Evolutionary conservation across 768 basidiomycete genomes (phyloP).

Genomic region (Hericium erinaceus): DNA sequence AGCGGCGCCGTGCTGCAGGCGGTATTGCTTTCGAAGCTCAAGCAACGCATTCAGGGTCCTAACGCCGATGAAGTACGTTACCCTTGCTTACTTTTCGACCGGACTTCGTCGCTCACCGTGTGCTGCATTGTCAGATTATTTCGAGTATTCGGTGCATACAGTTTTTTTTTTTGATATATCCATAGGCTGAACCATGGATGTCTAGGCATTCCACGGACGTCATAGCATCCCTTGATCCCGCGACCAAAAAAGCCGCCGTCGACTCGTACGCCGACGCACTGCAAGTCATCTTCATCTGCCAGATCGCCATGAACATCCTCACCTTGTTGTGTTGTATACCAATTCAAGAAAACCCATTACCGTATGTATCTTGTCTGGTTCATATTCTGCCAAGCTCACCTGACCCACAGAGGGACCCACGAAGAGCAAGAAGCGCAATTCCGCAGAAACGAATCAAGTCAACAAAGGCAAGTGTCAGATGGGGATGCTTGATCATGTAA

Average conservation of each 20-base stretch:
- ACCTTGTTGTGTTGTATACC: conserved; percentile 62
- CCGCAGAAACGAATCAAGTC: conserved; percentile 18
- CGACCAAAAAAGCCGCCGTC: conserved; percentile 50
- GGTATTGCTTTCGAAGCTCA: conserved; percentile 62
- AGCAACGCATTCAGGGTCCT: conserved; percentile 67
- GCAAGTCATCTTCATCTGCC: conserved; percentile 75
- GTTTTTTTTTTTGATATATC: conserved; percentile 6
- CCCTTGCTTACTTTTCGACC: conserved; percentile 8
- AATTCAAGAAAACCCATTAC: conserved; percentile 65
- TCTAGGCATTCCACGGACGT: conserved; percentile 60
- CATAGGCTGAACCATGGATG: not conserved
- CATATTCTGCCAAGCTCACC: not conserved
- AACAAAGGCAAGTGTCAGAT: not conserved
- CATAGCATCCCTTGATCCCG: conserved; percentile 56
- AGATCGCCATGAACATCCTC: conserved; percentile 56
- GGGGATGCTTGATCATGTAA: not conserved
- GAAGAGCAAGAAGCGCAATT: conserved; percentile 54
- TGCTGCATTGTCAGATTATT: conserved; percentile 46
- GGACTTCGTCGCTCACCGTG: conserved; percentile 1
- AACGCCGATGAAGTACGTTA: conserved; percentile 57
- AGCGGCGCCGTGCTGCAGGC: conserved; percentile 80
- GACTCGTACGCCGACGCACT: conserved; percentile 75
- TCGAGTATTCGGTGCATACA: conserved; percentile 50
- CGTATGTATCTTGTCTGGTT: conserved; percentile 20
- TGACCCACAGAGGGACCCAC: conserved; percentile 40